These are phyloP conservation scores for Paramarasmius palmivorus DNA, from an alignment of 1,284 basidiomycete species.

Conservation along the genomic window DNA sequence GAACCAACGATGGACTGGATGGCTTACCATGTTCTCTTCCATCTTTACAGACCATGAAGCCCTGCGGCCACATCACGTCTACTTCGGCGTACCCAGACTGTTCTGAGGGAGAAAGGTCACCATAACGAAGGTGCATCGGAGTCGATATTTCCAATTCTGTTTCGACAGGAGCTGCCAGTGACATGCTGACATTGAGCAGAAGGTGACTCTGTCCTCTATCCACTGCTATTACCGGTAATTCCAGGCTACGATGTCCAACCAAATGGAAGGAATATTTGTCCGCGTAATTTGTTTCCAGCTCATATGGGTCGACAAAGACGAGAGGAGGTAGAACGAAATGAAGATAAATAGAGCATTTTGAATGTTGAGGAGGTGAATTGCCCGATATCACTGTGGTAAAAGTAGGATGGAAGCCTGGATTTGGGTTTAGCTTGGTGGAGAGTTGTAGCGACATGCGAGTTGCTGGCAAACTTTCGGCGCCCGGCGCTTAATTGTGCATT, in stretches of 20 bases:
- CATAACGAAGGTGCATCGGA: slow-evolving; percentile 1
- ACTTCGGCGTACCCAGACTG: background rate
- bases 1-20: background rate
- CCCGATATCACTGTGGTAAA: background rate
- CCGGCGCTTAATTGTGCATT: too few relatives aligned
- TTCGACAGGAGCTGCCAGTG: background rate
- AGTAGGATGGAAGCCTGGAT: slow-evolving; percentile 1
- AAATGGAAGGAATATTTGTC: slow-evolving; percentile 1
- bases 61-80: background rate
- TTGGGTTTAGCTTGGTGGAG: background rate
- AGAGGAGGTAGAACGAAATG: background rate
- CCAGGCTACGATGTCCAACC: background rate
- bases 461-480: background rate
- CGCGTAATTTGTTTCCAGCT: slow-evolving; percentile 1
- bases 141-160: background rate
- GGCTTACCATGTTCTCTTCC: background rate
- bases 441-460: background rate
- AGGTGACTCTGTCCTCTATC: background rate
- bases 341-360: background rate
- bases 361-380: background rate
- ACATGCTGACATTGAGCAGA: background rate
- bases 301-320: background rate
- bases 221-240: background rate
- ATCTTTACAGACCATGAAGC: background rate
- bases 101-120: background rate